These are phyloP conservation scores for Ilex paraguariensis DNA, from an alignment of 305 asterid species.

Conservation along the genomic window DNA sequence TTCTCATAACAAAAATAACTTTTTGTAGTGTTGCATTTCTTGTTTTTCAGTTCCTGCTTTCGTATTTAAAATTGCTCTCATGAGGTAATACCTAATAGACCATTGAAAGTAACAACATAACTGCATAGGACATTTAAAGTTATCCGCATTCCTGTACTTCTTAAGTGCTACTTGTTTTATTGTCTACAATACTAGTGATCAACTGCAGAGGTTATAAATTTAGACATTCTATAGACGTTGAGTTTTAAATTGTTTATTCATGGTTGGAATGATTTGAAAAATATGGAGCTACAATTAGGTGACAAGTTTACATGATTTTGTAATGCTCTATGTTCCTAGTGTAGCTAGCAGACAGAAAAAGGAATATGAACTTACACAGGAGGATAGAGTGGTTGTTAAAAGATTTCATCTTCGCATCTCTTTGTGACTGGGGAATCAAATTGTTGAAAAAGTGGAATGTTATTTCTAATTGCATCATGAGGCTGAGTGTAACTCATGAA, in stretches of 20 bases:
- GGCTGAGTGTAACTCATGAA: slow-evolving; percentile 17
- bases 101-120: background rate
- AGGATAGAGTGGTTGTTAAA: no score
- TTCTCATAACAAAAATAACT: background rate
- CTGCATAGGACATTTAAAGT: background rate
- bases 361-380: no score
- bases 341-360: no score
- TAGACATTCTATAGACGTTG: background rate
- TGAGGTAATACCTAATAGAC: background rate
- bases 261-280: background rate
- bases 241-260: background rate
- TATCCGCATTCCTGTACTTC: background rate
- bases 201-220: background rate
- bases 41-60: background rate
- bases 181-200: background rate
- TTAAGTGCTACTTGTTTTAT: no score
- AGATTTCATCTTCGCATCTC: no score
- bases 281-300: background rate
- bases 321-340: background rate
- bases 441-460: no score
- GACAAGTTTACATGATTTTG: no score
- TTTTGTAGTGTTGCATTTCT: background rate
- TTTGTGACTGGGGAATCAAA: no score
- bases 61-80: background rate
- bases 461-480: background rate